Percentiles rank a stretch among this genome's conserved stretches.
These are phyloP conservation scores for Ceriops decandra DNA, from an alignment of 345 rosid species.

Conservation along the genomic window DNA sequence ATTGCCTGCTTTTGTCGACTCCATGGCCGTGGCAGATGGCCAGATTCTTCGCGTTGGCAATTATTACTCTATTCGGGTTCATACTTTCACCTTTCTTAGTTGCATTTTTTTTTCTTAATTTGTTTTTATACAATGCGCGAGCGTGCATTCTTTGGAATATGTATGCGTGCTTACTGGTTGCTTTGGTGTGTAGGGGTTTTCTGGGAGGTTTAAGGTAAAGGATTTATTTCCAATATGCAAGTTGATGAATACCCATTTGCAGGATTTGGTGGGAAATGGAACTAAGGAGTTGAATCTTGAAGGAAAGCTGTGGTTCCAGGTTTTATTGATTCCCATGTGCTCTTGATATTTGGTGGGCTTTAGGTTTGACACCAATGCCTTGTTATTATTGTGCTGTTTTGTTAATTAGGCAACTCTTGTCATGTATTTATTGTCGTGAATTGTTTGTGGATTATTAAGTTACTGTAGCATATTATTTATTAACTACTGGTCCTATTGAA, in stretches of 20 bases:
- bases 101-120: background rate
- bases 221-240: background rate
- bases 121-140: background rate
- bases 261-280: constrained; percentile 55
- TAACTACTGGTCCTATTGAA: no score
- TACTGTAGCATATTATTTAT: no score
- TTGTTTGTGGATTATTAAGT: no score
- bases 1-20: no score
- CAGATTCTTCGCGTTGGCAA: constrained; percentile 65
- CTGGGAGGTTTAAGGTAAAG: background rate
- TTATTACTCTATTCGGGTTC: constrained; percentile 65
- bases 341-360: constrained; percentile 66
- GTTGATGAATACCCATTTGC: constrained; percentile 14
- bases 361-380: constrained; percentile 42
- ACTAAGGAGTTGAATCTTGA: constrained; percentile 60
- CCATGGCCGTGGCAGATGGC: no score
- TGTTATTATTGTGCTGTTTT: background rate
- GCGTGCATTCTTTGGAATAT: background rate
- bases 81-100: background rate
- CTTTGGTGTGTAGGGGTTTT: background rate
- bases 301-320: constrained; percentile 83
- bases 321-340: constrained; percentile 92
- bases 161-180: background rate
- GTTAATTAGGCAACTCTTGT: background rate
- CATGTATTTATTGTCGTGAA: background rate